Conservation (phyloP, 2,329 filamentous ascomycete genomes). For the Diaporthe sp. region DNA sequence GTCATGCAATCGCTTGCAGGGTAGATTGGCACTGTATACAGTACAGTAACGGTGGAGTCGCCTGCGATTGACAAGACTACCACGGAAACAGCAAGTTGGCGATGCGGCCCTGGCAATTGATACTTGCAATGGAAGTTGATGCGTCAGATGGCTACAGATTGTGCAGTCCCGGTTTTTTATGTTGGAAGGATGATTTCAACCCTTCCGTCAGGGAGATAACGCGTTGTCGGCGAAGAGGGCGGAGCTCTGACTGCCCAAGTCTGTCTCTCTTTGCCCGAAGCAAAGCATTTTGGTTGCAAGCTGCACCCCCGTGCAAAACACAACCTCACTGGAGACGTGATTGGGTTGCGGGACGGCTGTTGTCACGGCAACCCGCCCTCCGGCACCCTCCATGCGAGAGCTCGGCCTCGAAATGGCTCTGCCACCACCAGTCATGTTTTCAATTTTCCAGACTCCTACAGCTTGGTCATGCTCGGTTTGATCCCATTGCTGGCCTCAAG, state of each 20-base stretch:
- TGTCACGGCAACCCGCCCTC: constrained; percentile 20
- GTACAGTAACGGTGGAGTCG: constrained; percentile 4
- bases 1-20: constrained; percentile 33
- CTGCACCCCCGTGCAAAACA: constrained; percentile 6
- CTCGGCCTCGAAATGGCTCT: background rate
- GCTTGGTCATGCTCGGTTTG: background rate
- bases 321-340: constrained; percentile 5
- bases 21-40: constrained; percentile 5
- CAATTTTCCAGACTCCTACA: background rate
- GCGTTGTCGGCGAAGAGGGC: background rate
- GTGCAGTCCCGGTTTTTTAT: background rate
- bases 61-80: background rate
- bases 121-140: constrained; percentile 10
- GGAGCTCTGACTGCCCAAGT: constrained; percentile 1
- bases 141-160: background rate
- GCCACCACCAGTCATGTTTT: background rate
- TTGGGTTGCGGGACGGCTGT: constrained; percentile 21
- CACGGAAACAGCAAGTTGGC: background rate
- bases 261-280: background rate
- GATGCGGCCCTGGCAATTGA: constrained; percentile 18
- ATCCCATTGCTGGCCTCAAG: background rate
- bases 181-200: background rate
- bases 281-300: background rate
- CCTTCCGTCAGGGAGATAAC: background rate
- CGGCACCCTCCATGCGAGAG: background rate